Evolutionary conservation across 768 basidiomycete species (phyloP).

Genomic region (Agaricus blazei): DNA sequence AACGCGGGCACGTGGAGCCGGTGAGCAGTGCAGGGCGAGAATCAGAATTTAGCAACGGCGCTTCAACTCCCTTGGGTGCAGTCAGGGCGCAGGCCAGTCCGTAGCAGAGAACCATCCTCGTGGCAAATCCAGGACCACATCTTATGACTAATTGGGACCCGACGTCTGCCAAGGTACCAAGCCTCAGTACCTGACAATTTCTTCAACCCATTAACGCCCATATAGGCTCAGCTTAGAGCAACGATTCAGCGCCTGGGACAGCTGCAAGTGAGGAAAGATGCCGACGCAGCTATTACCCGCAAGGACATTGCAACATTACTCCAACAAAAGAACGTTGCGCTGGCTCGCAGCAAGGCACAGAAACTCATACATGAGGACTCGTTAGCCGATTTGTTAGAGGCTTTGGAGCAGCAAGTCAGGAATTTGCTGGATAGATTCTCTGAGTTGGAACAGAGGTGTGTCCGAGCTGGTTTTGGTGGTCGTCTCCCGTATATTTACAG

Average conservation of each 20-base stretch:
- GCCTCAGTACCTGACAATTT: neutral
- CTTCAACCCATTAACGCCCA: neutral
- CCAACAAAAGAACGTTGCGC: conserved; percentile 50
- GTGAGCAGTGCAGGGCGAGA: neutral
- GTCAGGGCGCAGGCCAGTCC: conserved; percentile 1
- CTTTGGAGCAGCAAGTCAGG: conserved; percentile 64
- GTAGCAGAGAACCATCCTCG: neutral
- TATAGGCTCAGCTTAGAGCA: conserved; percentile 58
- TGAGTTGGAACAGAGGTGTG: conserved; percentile 51
- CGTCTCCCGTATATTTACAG: neutral
- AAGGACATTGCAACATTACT: conserved; percentile 66
- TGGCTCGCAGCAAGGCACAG: conserved; percentile 72
- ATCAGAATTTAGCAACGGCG: neutral
- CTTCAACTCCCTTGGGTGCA: neutral
- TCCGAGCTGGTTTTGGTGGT: conserved; percentile 6
- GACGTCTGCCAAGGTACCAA: conserved; percentile 29
- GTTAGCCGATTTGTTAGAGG: conserved; percentile 56
- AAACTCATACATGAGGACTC: conserved; percentile 60
- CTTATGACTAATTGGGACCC: conserved; percentile 26
- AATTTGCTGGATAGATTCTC: conserved; percentile 51
- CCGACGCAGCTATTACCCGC: conserved; percentile 55
- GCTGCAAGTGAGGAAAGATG: conserved; percentile 64
- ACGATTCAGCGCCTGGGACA: conserved; percentile 65
- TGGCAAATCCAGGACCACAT: neutral
- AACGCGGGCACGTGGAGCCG: conserved; percentile 7